Percentiles rank a stretch among this genome's conserved stretches.
These are phyloP conservation scores for Albifimbria verrucaria DNA, from an alignment of 2,329 filamentous ascomycete species.

Conservation along the genomic window DNA sequence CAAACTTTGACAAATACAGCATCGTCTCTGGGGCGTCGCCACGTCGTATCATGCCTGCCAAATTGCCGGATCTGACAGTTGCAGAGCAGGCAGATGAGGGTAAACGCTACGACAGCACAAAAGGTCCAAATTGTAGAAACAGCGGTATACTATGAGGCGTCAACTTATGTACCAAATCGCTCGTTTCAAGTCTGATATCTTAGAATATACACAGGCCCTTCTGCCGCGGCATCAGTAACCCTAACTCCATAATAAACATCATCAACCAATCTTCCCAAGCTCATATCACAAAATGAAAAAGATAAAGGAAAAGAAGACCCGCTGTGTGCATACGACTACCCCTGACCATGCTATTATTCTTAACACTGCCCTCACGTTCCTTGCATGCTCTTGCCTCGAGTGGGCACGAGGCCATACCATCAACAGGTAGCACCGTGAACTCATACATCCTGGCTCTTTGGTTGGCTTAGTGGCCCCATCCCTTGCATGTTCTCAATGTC, in stretches of 20 bases:
- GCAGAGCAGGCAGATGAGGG: constrained; percentile 80
- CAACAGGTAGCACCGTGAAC: not conserved
- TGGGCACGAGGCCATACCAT: not conserved
- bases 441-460: constrained; percentile 13
- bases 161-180: not conserved
- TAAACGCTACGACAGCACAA: constrained; percentile 63
- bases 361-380: not conserved
- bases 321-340: not conserved
- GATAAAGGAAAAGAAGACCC: not conserved
- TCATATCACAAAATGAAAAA: not conserved
- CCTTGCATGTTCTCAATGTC: constrained; percentile 61
- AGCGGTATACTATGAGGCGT: constrained; percentile 1
- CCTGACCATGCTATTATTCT: not conserved
- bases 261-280: not conserved
- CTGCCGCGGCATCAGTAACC: not conserved
- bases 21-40: constrained; percentile 63
- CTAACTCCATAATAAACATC: not conserved
- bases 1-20: constrained; percentile 70
- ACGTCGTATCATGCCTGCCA: constrained; percentile 72
- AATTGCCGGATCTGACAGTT: constrained; percentile 68
- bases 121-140: constrained; percentile 35
- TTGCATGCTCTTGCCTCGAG: not conserved
- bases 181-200: not conserved
- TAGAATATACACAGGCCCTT: constrained; percentile 6
- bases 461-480: constrained; percentile 41